Evolutionary conservation across 148 eudicot species (phyloP).

Genomic region (Fagopyrum homotropicum): DNA sequence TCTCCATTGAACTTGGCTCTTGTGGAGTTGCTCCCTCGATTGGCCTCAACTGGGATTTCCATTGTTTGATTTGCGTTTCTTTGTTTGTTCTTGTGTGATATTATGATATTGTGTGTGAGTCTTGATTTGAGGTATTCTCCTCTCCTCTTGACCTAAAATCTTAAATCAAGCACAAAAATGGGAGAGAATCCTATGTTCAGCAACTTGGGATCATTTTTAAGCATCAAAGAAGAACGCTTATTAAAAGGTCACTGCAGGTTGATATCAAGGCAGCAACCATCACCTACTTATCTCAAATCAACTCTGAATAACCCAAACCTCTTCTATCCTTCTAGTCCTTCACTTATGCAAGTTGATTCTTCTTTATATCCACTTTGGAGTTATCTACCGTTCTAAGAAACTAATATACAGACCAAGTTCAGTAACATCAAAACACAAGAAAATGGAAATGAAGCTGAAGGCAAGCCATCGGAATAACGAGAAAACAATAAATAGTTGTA

Average conservation of each 20-base stretch:
- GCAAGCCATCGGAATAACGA: background rate
- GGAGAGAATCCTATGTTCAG: background rate
- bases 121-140: too few species aligned
- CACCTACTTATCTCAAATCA: background rate
- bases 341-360: background rate
- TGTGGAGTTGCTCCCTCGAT: too few species aligned
- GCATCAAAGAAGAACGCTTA: background rate
- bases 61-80: too few species aligned
- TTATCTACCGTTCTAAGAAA: background rate
- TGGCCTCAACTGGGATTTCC: too few species aligned
- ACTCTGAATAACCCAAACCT: background rate
- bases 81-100: too few species aligned
- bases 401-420: background rate
- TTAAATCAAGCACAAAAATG: background rate
- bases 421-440: background rate
- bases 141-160: too few species aligned
- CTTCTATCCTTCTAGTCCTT: background rate
- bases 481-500: background rate
- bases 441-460: background rate
- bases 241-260: background rate
- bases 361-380: background rate
- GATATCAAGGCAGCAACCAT: background rate
- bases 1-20: too few species aligned
- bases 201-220: background rate
- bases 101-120: too few species aligned